These are phyloP conservation scores for Epichloe coenophiala DNA, from an alignment of 2,329 filamentous ascomycete species.

Conservation along the genomic window DNA sequence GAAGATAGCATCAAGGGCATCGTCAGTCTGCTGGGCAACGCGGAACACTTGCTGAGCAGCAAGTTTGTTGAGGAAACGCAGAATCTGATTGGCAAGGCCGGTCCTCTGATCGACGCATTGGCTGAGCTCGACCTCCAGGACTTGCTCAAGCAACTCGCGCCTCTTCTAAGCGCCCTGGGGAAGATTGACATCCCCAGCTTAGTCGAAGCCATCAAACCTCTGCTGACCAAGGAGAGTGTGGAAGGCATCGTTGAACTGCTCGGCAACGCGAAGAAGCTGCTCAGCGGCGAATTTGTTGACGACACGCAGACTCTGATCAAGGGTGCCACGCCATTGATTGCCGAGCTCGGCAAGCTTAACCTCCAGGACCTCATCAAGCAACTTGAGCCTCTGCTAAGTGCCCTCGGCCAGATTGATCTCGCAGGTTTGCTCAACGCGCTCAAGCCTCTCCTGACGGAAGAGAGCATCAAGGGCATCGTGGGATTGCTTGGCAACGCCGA, in stretches of 20 bases:
- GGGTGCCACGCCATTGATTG: conserved; percentile 18
- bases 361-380: conserved; percentile 14
- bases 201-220: conserved; percentile 14
- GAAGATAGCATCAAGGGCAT: conserved; percentile 18
- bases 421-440: conserved; percentile 15
- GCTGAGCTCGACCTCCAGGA: conserved; percentile 7
- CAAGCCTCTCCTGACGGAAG: conserved; percentile 14
- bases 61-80: conserved; percentile 20
- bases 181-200: conserved; percentile 19
- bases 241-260: conserved; percentile 21
- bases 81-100: conserved; percentile 19
- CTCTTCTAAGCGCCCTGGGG: conserved; percentile 11
- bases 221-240: conserved; percentile 19
- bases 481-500: conserved; percentile 18
- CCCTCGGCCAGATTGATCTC: conserved; percentile 19
- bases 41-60: conserved; percentile 17
- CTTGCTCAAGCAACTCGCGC: conserved; percentile 11
- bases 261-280: conserved; percentile 17
- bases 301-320: conserved; percentile 17
- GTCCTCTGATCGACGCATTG: conserved; percentile 13
- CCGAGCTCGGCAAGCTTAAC: conserved; percentile 10
- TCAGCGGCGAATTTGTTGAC: conserved; percentile 15
- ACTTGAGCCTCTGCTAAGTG: conserved; percentile 17
- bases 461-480: conserved; percentile 18
- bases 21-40: conserved; percentile 20